Percentiles rank a stretch among this genome's conserved stretches.
Conservation (phyloP, 805 yeast species). For the baker's yeast (Saccharomyces cerevisiae) region DNA sequence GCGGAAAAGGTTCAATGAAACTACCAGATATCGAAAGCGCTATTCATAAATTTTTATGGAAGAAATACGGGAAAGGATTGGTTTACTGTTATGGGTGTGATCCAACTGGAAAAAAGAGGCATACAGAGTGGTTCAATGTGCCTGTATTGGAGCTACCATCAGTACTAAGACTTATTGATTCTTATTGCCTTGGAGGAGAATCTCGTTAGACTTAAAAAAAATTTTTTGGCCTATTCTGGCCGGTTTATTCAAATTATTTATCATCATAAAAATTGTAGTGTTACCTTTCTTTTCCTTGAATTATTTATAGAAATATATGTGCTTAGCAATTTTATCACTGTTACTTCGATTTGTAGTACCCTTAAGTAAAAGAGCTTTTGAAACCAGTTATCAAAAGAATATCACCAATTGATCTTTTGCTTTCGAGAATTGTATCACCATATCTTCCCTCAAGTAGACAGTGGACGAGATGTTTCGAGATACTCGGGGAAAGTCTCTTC, state of each 20-base stretch:
- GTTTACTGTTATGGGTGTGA: conserved; percentile 26
- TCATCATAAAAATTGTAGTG: neutral
- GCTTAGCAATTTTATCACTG: neutral
- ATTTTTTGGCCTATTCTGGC: too few species aligned
- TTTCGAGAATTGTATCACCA: conserved; percentile 6
- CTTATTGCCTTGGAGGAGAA: conserved; percentile 6
- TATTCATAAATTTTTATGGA: conserved; percentile 24
- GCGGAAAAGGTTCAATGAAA: conserved; percentile 10
- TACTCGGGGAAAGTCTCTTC: conserved; percentile 2
- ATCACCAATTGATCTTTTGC: neutral
- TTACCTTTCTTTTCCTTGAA: neutral
- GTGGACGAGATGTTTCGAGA: conserved; percentile 7
- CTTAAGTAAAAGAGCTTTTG: neutral
- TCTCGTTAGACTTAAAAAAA: neutral
- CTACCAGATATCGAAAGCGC: conserved; percentile 16
- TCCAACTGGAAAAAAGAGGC: conserved; percentile 14
- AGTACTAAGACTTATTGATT: conserved; percentile 14
- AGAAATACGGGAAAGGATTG: conserved; percentile 23
- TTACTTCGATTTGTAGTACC: neutral
- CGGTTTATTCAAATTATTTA: too few species aligned
- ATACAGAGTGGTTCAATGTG: conserved; percentile 25
- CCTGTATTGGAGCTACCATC: conserved; percentile 19
- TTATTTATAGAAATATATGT: neutral
- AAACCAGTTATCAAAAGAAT: neutral
- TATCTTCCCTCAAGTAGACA: conserved; percentile 12